A percentile compares a stretch with the other conserved stretches of the same genome.
These are phyloP conservation scores for Globisporangium apiculatum DNA, from an alignment of 352 stramenopile genomes.

Conservation along the genomic window DNA sequence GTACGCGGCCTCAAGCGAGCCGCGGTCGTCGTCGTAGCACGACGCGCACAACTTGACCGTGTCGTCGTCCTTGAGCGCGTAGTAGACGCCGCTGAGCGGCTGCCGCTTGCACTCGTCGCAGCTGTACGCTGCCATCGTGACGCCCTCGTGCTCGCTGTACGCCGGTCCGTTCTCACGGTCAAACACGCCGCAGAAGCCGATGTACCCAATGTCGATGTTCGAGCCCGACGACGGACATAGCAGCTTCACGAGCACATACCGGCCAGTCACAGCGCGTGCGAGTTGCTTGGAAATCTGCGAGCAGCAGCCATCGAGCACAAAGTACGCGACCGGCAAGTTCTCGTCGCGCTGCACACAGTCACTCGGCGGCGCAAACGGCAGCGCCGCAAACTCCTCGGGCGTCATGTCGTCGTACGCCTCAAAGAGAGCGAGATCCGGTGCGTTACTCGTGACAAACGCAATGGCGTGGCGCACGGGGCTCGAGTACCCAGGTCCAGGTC, in stretches of 20 bases:
- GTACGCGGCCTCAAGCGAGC: conserved; percentile 37
- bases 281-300: conserved; percentile 75
- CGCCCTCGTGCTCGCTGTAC: conserved; percentile 41
- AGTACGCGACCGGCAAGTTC: conserved; percentile 59
- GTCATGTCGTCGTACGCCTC: conserved; percentile 62
- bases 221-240: conserved; percentile 47
- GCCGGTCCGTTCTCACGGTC: conserved; percentile 79
- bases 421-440: conserved; percentile 40
- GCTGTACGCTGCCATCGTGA: conserved; percentile 19
- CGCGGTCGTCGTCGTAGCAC: conserved; percentile 80
- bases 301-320: conserved; percentile 72
- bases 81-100: conserved; percentile 40
- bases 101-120: conserved; percentile 63
- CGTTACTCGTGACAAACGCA: conserved; percentile 66
- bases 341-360: conserved; percentile 49
- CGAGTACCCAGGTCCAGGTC: conserved; percentile 71
- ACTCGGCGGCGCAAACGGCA: conserved; percentile 58
- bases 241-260: conserved; percentile 78
- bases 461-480: conserved; percentile 54
- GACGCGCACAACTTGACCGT: conserved; percentile 50
- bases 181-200: conserved; percentile 73
- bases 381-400: conserved; percentile 64
- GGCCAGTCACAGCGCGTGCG: conserved; percentile 48
- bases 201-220: conserved; percentile 84
- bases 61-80: conserved; percentile 51